phyloP scores from a whole-genome alignment of 495 filamentous ascomycete genomes.

The Pyrenula massariospora region DNA sequence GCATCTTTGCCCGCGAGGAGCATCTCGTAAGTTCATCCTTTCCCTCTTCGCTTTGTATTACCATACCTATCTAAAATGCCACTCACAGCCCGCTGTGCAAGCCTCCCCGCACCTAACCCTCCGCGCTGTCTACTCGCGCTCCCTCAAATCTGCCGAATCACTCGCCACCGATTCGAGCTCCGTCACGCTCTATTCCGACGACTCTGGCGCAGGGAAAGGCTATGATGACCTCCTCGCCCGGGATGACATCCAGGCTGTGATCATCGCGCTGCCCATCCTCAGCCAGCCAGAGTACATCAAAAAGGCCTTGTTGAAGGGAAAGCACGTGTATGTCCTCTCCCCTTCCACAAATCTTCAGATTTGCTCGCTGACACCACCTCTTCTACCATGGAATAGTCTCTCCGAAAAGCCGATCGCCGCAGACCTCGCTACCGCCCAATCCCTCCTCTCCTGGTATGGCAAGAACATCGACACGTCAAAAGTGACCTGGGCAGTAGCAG shows the following conservation, averaged over 20 bases:
- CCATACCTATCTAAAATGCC: background rate
- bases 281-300: constrained; percentile 11
- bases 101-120: constrained; percentile 30
- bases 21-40: constrained; percentile 20
- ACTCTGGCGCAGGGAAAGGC: constrained; percentile 38
- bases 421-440: constrained; percentile 47
- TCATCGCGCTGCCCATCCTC: constrained; percentile 38
- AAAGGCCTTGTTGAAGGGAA: constrained; percentile 9
- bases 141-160: constrained; percentile 28
- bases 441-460: constrained; percentile 52
- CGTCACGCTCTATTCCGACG: constrained; percentile 50
- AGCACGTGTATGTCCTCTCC: constrained; percentile 23
- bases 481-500: constrained; percentile 53
- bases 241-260: constrained; percentile 53
- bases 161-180: constrained; percentile 9
- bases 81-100: constrained; percentile 36
- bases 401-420: constrained; percentile 75
- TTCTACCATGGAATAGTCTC: constrained; percentile 63
- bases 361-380: constrained; percentile 20
- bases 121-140: constrained; percentile 54
- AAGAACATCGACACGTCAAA: constrained; percentile 31
- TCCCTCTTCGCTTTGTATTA: background rate
- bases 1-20: constrained; percentile 32
- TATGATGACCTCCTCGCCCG: constrained; percentile 53
- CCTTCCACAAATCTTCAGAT: too few species aligned